Conservation (phyloP, 306 rosid species). For the Quercus robur region DNA sequence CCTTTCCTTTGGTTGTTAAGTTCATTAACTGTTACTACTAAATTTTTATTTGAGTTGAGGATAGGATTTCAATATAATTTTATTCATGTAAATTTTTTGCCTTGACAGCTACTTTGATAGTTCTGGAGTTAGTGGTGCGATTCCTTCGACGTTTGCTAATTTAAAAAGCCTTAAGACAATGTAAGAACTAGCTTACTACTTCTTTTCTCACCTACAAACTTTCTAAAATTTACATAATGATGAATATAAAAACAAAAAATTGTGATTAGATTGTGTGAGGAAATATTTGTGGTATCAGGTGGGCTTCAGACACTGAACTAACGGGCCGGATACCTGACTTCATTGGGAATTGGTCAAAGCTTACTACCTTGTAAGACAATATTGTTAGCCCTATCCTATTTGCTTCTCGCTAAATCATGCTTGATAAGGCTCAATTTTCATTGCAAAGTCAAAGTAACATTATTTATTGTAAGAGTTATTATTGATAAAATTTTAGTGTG, state of each 20-base stretch:
- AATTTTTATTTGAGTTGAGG: neutral
- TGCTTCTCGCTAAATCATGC: neutral
- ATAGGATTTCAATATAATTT: neutral
- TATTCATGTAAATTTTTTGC: neutral
- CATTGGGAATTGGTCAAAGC: constrained; percentile 69
- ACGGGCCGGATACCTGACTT: constrained; percentile 71
- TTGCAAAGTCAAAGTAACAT: no score
- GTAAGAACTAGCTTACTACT: constrained; percentile 43
- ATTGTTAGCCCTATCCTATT: neutral
- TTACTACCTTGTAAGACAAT: constrained; percentile 53
- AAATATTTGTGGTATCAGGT: constrained; percentile 39
- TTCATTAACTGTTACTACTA: neutral
- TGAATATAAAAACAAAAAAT: neutral
- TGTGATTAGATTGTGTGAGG: neutral
- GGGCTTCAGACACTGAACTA: constrained; percentile 63
- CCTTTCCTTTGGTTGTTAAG: neutral
- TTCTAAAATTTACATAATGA: neutral
- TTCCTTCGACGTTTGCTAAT: no score
- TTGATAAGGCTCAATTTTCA: neutral
- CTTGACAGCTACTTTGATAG: constrained; percentile 66
- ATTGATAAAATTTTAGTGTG: no score
- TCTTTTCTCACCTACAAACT: neutral
- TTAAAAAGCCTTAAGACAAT: constrained; percentile 11
- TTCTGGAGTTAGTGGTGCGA: constrained; percentile 65
- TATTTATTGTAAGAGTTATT: no score